phyloP scores from a whole-genome alignment of 441 rosid species.

The Metrosideros polymorpha region DNA sequence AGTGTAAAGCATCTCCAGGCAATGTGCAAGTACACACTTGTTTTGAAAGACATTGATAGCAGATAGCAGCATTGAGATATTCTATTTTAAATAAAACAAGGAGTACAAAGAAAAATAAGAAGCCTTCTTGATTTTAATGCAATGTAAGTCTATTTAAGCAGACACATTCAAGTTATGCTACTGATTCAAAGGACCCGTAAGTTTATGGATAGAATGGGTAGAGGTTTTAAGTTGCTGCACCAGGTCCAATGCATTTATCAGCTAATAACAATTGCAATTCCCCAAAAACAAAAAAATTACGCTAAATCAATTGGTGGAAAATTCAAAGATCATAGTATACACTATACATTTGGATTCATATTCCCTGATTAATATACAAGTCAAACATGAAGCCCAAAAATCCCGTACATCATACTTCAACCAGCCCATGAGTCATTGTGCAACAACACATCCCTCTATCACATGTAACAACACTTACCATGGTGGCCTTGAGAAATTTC shows the following conservation, averaged over 20 bases:
- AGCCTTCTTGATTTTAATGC: background rate
- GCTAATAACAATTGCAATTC: background rate
- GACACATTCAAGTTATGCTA: background rate
- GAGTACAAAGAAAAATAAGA: background rate
- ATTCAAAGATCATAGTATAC: background rate
- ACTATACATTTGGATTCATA: background rate
- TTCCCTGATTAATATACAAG: background rate
- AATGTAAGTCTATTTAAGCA: background rate
- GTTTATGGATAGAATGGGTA: background rate
- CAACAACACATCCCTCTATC: background rate
- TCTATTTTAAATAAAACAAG: background rate
- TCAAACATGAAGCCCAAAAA: background rate
- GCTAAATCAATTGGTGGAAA: background rate
- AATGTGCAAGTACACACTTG: background rate
- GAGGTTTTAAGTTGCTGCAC: background rate
- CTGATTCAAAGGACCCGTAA: background rate
- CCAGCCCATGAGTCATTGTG: background rate
- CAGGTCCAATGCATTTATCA: background rate
- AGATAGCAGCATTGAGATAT: background rate
- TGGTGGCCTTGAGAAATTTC: conserved; percentile 25
- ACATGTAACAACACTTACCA: conserved; percentile 16
- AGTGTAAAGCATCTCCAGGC: background rate
- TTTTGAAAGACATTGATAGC: background rate
- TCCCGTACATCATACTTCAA: background rate
- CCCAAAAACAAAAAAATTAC: background rate